Conservation (phyloP, 208 protist species). For the Acanthamoeba divionensis region DNA sequence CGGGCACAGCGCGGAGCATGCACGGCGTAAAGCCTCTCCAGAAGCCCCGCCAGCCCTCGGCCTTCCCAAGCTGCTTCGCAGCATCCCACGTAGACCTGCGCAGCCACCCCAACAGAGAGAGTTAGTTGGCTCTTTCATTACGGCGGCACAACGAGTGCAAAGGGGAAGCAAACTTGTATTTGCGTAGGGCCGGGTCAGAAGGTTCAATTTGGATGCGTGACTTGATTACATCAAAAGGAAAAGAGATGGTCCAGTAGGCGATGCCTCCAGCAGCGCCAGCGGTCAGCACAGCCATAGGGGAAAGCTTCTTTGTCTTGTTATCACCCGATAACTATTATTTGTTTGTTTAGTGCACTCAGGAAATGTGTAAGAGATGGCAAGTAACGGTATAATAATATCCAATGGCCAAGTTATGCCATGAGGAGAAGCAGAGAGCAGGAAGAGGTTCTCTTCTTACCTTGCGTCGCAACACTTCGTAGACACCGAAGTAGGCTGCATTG, state of each 20-base stretch:
- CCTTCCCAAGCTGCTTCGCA: neutral
- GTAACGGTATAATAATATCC: neutral
- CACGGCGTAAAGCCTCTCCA: conserved; percentile 68
- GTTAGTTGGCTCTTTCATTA: neutral
- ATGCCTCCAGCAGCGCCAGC: conserved; percentile 74
- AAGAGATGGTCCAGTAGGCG: conserved; percentile 69
- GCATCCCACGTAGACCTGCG: conserved; percentile 5
- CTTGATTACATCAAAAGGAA: conserved; percentile 57
- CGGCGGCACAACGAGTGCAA: neutral
- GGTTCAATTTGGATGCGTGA: conserved; percentile 60
- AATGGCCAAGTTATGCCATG: too few relatives aligned
- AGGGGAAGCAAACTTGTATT: neutral
- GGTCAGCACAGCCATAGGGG: conserved; percentile 24
- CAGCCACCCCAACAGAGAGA: neutral
- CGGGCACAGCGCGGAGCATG: conserved; percentile 78
- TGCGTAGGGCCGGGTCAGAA: conserved; percentile 59
- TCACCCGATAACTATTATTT: conserved; percentile 51
- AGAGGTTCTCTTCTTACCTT: too few relatives aligned
- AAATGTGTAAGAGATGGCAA: neutral
- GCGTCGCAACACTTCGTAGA: conserved; percentile 67
- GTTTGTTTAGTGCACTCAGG: neutral
- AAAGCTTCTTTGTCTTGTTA: neutral
- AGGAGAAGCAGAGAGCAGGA: too few relatives aligned
- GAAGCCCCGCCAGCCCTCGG: conserved; percentile 23
- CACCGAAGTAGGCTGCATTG: conserved; percentile 62